Base-by-base conservation (phyloP, 2,329 filamentous ascomycete species). In the Monosporascus ibericus region DNA sequence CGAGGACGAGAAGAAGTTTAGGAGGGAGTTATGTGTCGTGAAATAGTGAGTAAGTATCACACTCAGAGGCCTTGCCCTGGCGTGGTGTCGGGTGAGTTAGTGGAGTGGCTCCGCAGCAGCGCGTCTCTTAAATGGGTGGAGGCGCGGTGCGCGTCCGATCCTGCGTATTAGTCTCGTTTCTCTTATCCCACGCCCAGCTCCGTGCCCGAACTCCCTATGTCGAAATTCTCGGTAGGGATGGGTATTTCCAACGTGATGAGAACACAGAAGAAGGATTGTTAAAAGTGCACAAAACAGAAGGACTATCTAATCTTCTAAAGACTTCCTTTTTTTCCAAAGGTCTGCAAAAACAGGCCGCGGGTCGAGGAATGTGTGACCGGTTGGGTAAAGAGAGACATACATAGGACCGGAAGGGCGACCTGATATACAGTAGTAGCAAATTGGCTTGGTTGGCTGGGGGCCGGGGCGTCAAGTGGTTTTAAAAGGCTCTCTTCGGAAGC, bases 21-120 rank as follows among this genome's bases (percentile, higher is more conserved):
- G 36, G 50, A 48, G 49, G 44, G 40, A 55, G 27, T 44, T 49
- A 36, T 44, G 50, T 44, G 44, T 65, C 57, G 50, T 55, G 52
- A 61, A 44, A 56, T 49, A 49, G 52, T 60, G 54, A 57, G 48
- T 53, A 27, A 5, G 42, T 46, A 25, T 46, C 5, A 8, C 42
- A 46, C 42, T 25, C 20, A 24, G 0, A 44, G 2, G 18, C 40
- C 25, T 24, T 46, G 39, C 39, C 18, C 39, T 42, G 42, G 42
- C 7, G 24, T 46, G 42, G 42, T 17, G 24, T 46, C 24, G 42
- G 25, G 40, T 17, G 42, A 17, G 22, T 30, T 25, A 30, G 42
- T 46, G 42, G 42, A 46, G 42, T 46, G 22, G 40, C n/a, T 44
- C n/a, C n/a, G 24, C 42, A 14, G 42, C 42, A 46, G 42, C 42